Conservation (phyloP, 495 filamentous ascomycete species). For the Cenococcum geophilum region DNA sequence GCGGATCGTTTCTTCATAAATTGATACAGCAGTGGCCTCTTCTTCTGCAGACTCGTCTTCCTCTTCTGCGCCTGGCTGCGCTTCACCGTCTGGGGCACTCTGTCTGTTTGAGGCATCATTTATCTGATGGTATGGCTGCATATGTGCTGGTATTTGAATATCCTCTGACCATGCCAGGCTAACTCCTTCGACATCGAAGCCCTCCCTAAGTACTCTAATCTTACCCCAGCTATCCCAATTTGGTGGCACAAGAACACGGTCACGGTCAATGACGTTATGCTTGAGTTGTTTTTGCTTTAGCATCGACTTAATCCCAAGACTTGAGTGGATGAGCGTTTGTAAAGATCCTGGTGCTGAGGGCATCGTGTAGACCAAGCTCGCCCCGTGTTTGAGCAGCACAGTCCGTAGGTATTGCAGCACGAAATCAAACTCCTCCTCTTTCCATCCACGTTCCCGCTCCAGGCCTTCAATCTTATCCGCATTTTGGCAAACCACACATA, state of each 20-base stretch:
- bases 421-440: constrained; percentile 89
- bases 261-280: constrained; percentile 92
- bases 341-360: constrained; percentile 72
- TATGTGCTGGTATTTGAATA: constrained; percentile 48
- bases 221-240: constrained; percentile 99
- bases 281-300: constrained; percentile 76
- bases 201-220: constrained; percentile 87
- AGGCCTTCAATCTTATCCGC: constrained; percentile 83
- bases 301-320: constrained; percentile 83
- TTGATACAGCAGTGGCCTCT: constrained; percentile 48
- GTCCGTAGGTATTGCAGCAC: constrained; percentile 84
- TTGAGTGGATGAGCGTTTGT: constrained; percentile 77
- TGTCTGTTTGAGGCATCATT: constrained; percentile 20
- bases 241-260: constrained; percentile 87
- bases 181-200: constrained; percentile 83
- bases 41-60: constrained; percentile 1
- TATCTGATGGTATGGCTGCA: constrained; percentile 10
- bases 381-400: constrained; percentile 79
- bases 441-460: constrained; percentile 83
- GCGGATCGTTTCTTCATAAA: constrained; percentile 74
- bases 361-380: constrained; percentile 84
- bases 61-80: neutral
- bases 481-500: constrained; percentile 91
- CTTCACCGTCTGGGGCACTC: neutral
- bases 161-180: constrained; percentile 81